Base-by-base conservation (phyloP, 2,329 filamentous ascomycete species). In the Aspergillus sp. region DNA sequence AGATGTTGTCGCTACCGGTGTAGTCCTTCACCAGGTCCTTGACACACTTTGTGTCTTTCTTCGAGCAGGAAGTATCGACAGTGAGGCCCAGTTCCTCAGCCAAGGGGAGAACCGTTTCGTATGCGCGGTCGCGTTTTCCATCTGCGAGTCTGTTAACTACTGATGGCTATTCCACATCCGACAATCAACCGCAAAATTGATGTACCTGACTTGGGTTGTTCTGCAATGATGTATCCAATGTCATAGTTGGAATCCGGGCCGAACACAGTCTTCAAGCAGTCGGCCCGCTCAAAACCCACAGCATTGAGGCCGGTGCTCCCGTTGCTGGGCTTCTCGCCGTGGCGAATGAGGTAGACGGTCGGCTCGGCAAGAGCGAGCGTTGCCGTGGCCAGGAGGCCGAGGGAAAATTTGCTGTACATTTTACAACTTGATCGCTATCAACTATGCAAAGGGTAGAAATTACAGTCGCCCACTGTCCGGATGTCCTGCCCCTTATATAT, bases 311-410 rank as follows among this genome's bases (percentile, higher is more conserved):
- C 85, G 59, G 80, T 73, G 36, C 76, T 75, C 15, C 79, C 78
- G 39, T 78, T 71, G 1, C 68, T 59, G 2, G 86, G 85, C 72
- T 88, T 88, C 71, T 88, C 86, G 60, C 86, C 86, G 64, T 88
- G 86, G 17, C 86, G 83, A 69, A 88, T 88, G 8, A 88, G 74
- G 68, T 86, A 88, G 32, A 88, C 82, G 0, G 81, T 87, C 1
- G 84, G 80, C 8, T 64, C 61, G 13, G 70, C 70, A 3, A 62
- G 56, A 17, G 57, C 61, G 1, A 71, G 19, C 7, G 61, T 61
- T 4, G 64, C 63, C 5, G 63, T 48, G 3, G 66, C 61, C 15
- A 67, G 17, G 30, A 68, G 51, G 47, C 51, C 50, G 13, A 63
- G 1, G 32, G 62, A 38, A 6, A 51, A 21, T 15, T 41, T 63